These are phyloP conservation scores for Pichia sp. DNA, from an alignment of 1,139 yeast genomes.

Conservation along the genomic window DNA sequence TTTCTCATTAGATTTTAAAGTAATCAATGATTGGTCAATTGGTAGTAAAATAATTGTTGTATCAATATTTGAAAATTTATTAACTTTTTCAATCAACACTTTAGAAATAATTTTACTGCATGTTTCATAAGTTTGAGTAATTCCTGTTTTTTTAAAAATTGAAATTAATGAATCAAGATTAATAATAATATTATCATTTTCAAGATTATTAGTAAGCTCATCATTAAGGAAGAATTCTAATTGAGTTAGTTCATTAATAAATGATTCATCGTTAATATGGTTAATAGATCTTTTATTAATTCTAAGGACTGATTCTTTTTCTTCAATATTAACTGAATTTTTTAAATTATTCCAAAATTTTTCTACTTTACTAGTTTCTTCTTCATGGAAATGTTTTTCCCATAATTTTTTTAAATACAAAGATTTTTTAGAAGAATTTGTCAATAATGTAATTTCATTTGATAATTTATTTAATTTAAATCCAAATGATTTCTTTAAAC, in stretches of 20 bases:
- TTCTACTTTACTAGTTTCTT: slow-evolving; percentile 32
- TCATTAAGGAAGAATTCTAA: slow-evolving; percentile 33
- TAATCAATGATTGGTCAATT: slow-evolving; percentile 21
- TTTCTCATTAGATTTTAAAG: slow-evolving; percentile 14
- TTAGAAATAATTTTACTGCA: slow-evolving; percentile 34
- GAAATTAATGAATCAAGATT: slow-evolving; percentile 39
- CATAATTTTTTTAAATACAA: slow-evolving; percentile 22
- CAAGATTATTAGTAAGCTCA: slow-evolving; percentile 22
- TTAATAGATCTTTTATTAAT: slow-evolving; percentile 23
- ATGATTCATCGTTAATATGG: slow-evolving; percentile 39
- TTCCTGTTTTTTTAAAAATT: slow-evolving; percentile 39
- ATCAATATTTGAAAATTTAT: slow-evolving; percentile 15
- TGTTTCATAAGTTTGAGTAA: slow-evolving; percentile 36
- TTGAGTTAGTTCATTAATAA: slow-evolving; percentile 44
- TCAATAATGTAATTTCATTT: slow-evolving; percentile 33
- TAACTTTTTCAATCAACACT: slow-evolving; percentile 24
- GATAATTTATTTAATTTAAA: slow-evolving; percentile 29
- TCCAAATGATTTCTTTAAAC: slow-evolving; percentile 11
- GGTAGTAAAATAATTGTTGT: slow-evolving; percentile 34
- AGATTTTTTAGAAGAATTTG: slow-evolving; percentile 16
- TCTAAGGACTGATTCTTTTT: slow-evolving; percentile 7
- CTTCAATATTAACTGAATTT: slow-evolving; percentile 10
- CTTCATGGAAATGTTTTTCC: slow-evolving; percentile 30
- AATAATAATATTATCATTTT: slow-evolving; percentile 26
- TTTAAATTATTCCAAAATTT: slow-evolving; percentile 36